Base-by-base conservation (phyloP, 164 flowering plant species). In the Cinnamomum micranthum region DNA sequence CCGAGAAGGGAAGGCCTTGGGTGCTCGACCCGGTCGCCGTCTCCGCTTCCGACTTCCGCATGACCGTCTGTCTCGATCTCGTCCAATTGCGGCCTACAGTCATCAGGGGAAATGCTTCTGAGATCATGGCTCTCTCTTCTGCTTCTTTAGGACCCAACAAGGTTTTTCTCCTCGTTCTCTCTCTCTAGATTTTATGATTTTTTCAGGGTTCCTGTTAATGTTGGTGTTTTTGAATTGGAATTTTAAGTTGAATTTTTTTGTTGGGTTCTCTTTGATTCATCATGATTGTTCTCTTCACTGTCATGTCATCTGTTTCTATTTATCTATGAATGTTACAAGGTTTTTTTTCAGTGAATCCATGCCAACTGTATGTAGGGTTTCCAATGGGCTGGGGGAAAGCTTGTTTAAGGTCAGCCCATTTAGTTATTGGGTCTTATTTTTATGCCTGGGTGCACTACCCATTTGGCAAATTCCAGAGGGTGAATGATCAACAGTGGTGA, bases 21-120 rank as follows among this genome's bases (percentile, higher is more conserved):
- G 92, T 95, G 67, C 93, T 95, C 20, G 99, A 95, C 75, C 99
- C 98, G 0, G 97, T 92, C 24, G 99, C 97, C 20, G 93, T 84
- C 63, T 91, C 92, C 0, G 92, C 91, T 28, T 86, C 94, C 4
- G 77, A 75, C 60, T 93, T 86, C 73, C 85, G 98, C 68, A 74
- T 95, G 65, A 80, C 77, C 77, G 86, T 94, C 14, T 91, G 98
- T 71, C 74, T 87, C 73, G 93, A 91, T 65, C 85, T 95, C 15
- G 75, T 90, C 35, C 77, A 41, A 23, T 81, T 92, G 24, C 78
- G 78, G 70, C 97, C 99, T 2, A 75, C 80, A 60, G 94, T 93
- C 63, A 80, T 95, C 72, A 75, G 95, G 50, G 98, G 97, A 6
- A 95, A 95, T 76, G 97, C 84, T 50, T 95, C 97, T 2, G 98